Conservation (phyloP, 805 yeast species). For the Candida saitoana region DNA sequence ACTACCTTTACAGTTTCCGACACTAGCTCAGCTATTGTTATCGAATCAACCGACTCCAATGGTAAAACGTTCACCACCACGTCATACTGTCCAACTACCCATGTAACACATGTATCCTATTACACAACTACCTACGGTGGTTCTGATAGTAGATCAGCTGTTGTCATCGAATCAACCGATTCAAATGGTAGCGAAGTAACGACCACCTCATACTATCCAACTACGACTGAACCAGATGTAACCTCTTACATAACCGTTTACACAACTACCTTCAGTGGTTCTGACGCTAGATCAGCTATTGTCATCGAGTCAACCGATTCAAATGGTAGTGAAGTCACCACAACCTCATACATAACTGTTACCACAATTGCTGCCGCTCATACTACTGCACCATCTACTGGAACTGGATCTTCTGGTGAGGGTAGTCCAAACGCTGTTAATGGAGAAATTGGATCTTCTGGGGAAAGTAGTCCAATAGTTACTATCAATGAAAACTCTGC, state of each 20-base stretch:
- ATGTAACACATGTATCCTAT: constrained; percentile 5
- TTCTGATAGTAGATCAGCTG: constrained; percentile 16
- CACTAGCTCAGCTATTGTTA: constrained; percentile 14
- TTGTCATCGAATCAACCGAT: constrained; percentile 11
- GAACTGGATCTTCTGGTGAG: background rate
- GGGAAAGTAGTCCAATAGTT: background rate
- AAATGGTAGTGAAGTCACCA: constrained; percentile 8
- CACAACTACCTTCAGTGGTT: constrained; percentile 5
- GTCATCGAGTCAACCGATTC: constrained; percentile 11
- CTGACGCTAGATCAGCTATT: constrained; percentile 8
- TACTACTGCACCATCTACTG: background rate
- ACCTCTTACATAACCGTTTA: constrained; percentile 13
- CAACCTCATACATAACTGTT: constrained; percentile 5
- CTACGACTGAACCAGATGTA: constrained; percentile 13
- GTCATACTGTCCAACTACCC: constrained; percentile 1
- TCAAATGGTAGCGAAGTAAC: constrained; percentile 8
- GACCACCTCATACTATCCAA: constrained; percentile 9
- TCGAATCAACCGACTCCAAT: constrained; percentile 14
- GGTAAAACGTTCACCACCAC: constrained; percentile 15
- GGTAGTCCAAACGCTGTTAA: too few species aligned
- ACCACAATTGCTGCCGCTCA: background rate
- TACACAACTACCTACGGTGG: constrained; percentile 9
- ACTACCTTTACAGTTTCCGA: constrained; percentile 14
- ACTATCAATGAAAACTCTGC: background rate
- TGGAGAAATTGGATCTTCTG: background rate